Conservation (phyloP, 768 basidiomycete genomes). For the Coprinellus micaceus region DNA sequence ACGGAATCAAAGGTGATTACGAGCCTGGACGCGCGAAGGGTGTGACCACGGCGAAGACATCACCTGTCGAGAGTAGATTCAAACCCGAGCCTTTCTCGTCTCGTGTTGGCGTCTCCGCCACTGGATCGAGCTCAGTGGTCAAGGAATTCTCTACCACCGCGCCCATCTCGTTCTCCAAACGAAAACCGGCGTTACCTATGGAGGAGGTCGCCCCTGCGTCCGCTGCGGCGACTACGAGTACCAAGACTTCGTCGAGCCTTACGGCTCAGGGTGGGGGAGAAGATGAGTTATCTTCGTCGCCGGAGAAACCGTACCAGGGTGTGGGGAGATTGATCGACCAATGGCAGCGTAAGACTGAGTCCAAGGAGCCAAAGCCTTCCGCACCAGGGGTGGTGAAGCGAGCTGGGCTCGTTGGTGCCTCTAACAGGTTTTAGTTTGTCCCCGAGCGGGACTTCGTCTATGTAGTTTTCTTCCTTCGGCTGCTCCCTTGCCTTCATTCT, state of each 20-base stretch:
- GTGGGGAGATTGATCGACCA: conserved; percentile 83
- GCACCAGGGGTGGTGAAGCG: conserved; percentile 41
- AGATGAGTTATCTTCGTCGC: conserved; percentile 53
- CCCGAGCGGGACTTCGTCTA: neutral
- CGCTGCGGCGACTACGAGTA: conserved; percentile 3
- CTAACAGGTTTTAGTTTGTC: conserved; percentile 16
- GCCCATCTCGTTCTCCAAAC: conserved; percentile 4
- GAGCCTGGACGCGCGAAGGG: neutral
- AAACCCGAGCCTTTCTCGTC: neutral
- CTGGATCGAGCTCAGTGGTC: too few species aligned
- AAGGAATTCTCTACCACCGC: neutral
- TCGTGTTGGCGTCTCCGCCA: neutral
- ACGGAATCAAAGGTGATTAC: neutral
- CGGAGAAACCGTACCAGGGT: conserved; percentile 76
- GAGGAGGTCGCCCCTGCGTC: conserved; percentile 16
- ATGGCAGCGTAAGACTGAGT: conserved; percentile 77
- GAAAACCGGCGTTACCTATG: conserved; percentile 5
- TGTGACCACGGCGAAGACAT: neutral
- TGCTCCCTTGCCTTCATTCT: neutral
- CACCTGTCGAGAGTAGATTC: neutral
- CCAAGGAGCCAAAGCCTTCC: conserved; percentile 29
- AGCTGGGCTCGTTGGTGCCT: conserved; percentile 28
- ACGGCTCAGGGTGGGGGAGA: conserved; percentile 10
- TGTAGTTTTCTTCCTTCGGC: neutral
- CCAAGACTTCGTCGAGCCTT: conserved; percentile 9